Evolutionary conservation across 176 grass and related monocot species (phyloP).

Genomic region (Tillandsia fasciculata): DNA sequence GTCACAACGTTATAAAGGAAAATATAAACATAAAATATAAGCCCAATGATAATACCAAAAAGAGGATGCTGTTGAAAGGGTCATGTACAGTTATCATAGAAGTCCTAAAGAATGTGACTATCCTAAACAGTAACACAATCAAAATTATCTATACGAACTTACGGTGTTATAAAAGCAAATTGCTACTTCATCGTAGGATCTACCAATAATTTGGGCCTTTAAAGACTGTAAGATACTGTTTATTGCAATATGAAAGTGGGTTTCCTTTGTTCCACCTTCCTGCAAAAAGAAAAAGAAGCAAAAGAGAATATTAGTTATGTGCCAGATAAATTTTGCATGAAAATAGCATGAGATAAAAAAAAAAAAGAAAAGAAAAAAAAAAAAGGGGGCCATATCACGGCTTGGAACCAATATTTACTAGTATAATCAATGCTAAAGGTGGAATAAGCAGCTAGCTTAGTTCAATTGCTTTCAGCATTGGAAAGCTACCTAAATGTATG

Average conservation of each 20-base stretch:
- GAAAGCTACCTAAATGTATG: background rate
- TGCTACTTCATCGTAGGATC: slow-evolving; percentile 82
- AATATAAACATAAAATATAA: no score
- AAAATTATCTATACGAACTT: slow-evolving; percentile 14
- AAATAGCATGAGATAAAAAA: background rate
- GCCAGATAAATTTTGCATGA: background rate
- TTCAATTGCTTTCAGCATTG: background rate
- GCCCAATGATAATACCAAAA: no score
- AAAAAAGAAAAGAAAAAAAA: background rate
- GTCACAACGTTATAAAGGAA: no score
- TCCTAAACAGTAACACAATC: slow-evolving; percentile 1
- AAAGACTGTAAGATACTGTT: slow-evolving; percentile 57
- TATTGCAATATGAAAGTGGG: slow-evolving; percentile 63
- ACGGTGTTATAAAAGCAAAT: slow-evolving; percentile 95
- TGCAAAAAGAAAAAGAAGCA: slow-evolving; percentile 17
- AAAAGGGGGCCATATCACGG: background rate
- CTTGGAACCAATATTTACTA: background rate
- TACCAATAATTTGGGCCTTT: slow-evolving; percentile 75
- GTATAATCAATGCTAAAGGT: background rate
- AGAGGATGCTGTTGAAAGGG: no score
- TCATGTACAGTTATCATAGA: no score
- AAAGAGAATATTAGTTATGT: slow-evolving; percentile 4
- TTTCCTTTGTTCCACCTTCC: slow-evolving; percentile 40
- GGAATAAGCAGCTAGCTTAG: background rate
- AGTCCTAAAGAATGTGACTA: no score